A percentile compares a stretch with the other conserved stretches of the same genome.
phyloP scores from a whole-genome alignment of 202 grass and related monocot genomes.

The Panicum virgatum region DNA sequence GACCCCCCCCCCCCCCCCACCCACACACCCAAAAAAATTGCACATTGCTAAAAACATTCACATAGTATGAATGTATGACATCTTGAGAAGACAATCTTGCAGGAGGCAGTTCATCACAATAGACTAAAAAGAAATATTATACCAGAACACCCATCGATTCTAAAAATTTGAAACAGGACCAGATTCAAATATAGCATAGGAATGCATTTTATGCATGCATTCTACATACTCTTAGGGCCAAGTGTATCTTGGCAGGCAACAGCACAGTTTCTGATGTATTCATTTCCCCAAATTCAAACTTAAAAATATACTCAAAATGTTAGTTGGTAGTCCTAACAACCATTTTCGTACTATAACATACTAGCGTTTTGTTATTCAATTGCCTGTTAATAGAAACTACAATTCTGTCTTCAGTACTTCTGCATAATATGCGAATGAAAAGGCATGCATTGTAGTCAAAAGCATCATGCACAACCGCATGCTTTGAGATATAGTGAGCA shows the following conservation, averaged over 20 bases:
- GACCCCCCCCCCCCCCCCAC: no score
- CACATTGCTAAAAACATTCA: neutral
- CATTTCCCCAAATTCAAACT: neutral
- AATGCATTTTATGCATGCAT: constrained; percentile 2
- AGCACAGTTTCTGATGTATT: neutral
- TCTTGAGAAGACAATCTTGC: neutral
- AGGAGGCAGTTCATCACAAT: constrained; percentile 24
- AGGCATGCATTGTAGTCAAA: constrained; percentile 13
- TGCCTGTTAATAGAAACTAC: neutral
- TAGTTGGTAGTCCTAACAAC: neutral
- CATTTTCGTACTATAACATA: neutral
- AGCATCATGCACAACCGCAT: neutral
- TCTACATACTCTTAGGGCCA: neutral
- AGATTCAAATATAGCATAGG: neutral
- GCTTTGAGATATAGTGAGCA: neutral
- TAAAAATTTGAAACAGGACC: neutral
- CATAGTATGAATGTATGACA: neutral
- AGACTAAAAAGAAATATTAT: constrained; percentile 21
- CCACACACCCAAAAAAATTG: neutral
- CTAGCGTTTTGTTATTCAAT: neutral
- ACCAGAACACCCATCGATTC: neutral
- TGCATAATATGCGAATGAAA: constrained; percentile 9
- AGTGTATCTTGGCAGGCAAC: neutral
- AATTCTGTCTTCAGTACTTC: neutral
- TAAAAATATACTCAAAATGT: neutral